Conservation (phyloP, 2,329 filamentous ascomycete genomes). For the Albophoma yamanashiensis region DNA sequence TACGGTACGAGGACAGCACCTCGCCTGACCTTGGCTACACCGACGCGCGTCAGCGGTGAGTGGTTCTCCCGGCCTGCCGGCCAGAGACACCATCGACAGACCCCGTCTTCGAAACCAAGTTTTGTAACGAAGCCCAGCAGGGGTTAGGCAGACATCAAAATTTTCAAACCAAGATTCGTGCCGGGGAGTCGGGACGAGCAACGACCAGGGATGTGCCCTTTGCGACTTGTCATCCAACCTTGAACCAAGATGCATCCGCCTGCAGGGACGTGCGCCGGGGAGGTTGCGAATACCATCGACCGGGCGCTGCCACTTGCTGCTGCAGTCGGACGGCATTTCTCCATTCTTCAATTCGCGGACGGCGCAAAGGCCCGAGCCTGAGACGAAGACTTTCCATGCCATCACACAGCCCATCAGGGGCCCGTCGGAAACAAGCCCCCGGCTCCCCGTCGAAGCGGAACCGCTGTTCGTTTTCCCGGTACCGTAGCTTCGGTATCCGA, state of each 20-base stretch:
- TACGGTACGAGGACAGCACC: not conserved
- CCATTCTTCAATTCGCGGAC: not conserved
- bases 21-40: not conserved
- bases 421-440: not conserved
- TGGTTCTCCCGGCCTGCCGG: not conserved
- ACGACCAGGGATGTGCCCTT: not conserved
- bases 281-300: not conserved
- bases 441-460: not conserved
- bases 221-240: not conserved
- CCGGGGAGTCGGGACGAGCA: not conserved
- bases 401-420: not conserved
- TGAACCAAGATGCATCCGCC: not conserved
- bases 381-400: not conserved
- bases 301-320: not conserved
- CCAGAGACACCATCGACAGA: not conserved
- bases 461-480: not conserved
- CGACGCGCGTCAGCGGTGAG: not conserved
- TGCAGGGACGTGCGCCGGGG: not conserved
- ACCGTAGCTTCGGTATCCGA: slow-evolving; percentile 2
- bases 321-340: not conserved
- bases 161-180: not conserved
- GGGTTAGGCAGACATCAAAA: not conserved
- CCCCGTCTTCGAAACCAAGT: not conserved
- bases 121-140: not conserved
- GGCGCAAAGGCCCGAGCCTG: not conserved